A percentile compares a stretch with the other conserved stretches of the same genome.
These are phyloP conservation scores for Penicillium longicatenatum DNA, from an alignment of 495 filamentous ascomycete species.

Conservation along the genomic window DNA sequence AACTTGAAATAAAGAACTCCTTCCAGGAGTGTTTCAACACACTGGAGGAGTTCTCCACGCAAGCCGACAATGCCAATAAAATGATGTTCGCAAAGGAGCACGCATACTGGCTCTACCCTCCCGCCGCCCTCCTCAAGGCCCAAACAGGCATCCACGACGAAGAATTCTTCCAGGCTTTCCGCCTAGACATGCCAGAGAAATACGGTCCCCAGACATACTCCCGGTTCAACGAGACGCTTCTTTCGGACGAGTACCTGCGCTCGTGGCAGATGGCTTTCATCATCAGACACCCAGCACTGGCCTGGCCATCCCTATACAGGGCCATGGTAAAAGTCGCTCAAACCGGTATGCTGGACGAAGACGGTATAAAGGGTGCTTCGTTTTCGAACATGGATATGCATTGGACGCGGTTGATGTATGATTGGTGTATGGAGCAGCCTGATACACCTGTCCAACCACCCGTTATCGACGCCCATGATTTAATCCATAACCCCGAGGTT, in stretches of 20 bases:
- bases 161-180: conserved; percentile 6
- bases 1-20: conserved; percentile 6
- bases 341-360: conserved; percentile 14
- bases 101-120: conserved; percentile 24
- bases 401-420: conserved; percentile 36
- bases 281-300: conserved; percentile 45
- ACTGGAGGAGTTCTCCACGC: conserved; percentile 28
- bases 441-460: conserved; percentile 28
- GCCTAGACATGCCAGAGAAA: conserved; percentile 11
- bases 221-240: conserved; percentile 34
- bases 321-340: conserved; percentile 25
- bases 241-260: conserved; percentile 41
- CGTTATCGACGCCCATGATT: conserved; percentile 48
- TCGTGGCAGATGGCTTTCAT: conserved; percentile 42
- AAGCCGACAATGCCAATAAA: conserved; percentile 28
- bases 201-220: conserved; percentile 28
- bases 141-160: background rate
- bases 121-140: background rate
- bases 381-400: conserved; percentile 31
- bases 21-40: conserved; percentile 26
- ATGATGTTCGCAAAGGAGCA: conserved; percentile 46
- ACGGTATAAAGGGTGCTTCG: conserved; percentile 12
- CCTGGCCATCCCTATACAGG: conserved; percentile 39
- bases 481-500: conserved; percentile 35
- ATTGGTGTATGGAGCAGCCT: conserved; percentile 31